A percentile compares a stretch with the other conserved stretches of the same genome.
These are phyloP conservation scores for Melampsora abietis-canadensis DNA, from an alignment of 1,284 basidiomycete species.

Conservation along the genomic window DNA sequence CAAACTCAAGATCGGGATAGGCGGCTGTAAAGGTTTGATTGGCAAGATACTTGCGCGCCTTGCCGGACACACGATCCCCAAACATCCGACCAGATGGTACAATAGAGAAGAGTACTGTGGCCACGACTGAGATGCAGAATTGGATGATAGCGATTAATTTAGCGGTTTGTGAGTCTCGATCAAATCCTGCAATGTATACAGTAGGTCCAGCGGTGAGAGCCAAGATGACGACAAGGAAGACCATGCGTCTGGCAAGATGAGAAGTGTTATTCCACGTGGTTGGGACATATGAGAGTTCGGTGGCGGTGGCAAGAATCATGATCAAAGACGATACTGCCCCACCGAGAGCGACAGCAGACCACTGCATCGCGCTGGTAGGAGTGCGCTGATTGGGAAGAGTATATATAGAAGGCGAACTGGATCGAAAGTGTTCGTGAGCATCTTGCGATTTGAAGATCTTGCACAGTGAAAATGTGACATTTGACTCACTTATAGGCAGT, in stretches of 20 bases:
- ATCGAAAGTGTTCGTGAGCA: constrained; percentile 52
- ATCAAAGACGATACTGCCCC: constrained; percentile 84
- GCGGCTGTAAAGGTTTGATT: constrained; percentile 93
- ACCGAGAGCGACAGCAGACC: constrained; percentile 83
- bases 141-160: constrained; percentile 87
- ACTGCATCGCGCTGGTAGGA: constrained; percentile 70
- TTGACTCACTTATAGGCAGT: constrained; percentile 59
- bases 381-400: constrained; percentile 53
- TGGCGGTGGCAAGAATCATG: constrained; percentile 86
- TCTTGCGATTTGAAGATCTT: neutral
- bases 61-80: constrained; percentile 87
- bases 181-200: constrained; percentile 68
- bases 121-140: constrained; percentile 78
- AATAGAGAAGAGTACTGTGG: constrained; percentile 75
- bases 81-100: constrained; percentile 92
- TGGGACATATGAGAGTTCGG: constrained; percentile 91
- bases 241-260: constrained; percentile 77
- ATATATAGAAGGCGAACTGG: constrained; percentile 85
- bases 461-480: neutral
- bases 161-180: constrained; percentile 64
- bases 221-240: constrained; percentile 79
- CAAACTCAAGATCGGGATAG: constrained; percentile 67
- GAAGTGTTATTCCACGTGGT: constrained; percentile 96
- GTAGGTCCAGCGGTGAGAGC: constrained; percentile 82
- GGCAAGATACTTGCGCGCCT: constrained; percentile 87